Percentiles rank a stretch among this genome's conserved stretches.
phyloP scores from a whole-genome alignment of 192 early-diverging fungal genomes.

The Coemansia sp. region DNA sequence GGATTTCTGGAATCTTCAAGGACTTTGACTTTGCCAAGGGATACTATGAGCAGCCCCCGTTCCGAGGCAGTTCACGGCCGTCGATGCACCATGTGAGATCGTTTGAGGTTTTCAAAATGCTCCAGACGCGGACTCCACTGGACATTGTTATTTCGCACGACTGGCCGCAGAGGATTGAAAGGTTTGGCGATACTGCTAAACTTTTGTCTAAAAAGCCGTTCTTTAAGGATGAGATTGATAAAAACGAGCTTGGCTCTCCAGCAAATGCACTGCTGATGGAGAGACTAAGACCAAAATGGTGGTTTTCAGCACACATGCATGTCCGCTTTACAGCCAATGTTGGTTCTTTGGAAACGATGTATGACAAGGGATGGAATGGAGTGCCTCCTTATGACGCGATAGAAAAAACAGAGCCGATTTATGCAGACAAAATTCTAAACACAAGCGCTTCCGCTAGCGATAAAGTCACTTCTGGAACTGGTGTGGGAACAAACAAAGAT shows the following conservation, averaged over 20 bases:
- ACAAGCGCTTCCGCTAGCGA: neutral
- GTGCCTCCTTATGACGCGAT: constrained; percentile 15
- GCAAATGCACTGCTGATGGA: constrained; percentile 72
- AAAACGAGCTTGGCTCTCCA: constrained; percentile 66
- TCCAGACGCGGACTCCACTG: constrained; percentile 69
- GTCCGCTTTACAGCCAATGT: constrained; percentile 82
- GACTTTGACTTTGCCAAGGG: constrained; percentile 59
- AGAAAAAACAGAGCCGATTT: neutral
- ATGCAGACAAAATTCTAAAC: neutral
- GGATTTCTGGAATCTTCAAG: constrained; percentile 91
- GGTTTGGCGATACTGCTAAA: constrained; percentile 66
- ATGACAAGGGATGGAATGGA: constrained; percentile 25
- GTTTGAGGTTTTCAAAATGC: constrained; percentile 79
- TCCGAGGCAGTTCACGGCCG: constrained; percentile 60
- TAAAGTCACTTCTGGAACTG: neutral
- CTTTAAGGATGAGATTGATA: constrained; percentile 69
- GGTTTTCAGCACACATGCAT: constrained; percentile 97
- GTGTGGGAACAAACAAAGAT: constrained; percentile 51
- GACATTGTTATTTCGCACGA: constrained; percentile 95
- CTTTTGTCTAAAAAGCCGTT: constrained; percentile 73
- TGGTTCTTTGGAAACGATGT: constrained; percentile 39
- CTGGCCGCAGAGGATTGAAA: constrained; percentile 88
- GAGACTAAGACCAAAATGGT: constrained; percentile 77
- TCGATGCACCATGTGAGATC: constrained; percentile 86
- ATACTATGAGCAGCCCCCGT: constrained; percentile 81